Evolutionary conservation across 2,329 filamentous ascomycete genomes (phyloP).

Genomic region (Sordariomycetes sp.): DNA sequence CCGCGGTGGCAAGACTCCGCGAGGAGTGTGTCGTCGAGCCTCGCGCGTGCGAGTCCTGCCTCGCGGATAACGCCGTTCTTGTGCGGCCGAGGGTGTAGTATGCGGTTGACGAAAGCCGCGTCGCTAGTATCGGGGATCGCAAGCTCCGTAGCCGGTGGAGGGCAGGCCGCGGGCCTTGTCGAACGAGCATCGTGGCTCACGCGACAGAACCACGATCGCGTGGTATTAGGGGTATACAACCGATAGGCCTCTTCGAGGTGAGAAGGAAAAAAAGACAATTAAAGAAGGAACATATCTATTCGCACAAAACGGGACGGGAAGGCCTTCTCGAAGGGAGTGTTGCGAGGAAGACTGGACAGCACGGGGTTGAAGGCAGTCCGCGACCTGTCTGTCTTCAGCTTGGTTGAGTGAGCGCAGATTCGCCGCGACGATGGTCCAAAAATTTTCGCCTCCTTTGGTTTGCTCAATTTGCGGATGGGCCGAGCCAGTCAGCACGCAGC

Average conservation of each 20-base stretch:
- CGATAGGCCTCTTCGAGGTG: constrained; percentile 6
- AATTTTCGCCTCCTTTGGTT: background rate
- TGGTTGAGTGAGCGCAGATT: background rate
- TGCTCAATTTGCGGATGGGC: background rate
- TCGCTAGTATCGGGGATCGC: background rate
- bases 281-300: constrained; percentile 5
- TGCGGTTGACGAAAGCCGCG: background rate
- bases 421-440: background rate
- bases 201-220: background rate
- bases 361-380: background rate
- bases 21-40: background rate
- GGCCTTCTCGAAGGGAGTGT: background rate
- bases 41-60: background rate
- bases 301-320: background rate
- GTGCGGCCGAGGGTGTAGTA: constrained; percentile 1
- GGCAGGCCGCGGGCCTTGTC: constrained; percentile 14
- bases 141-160: constrained; percentile 7
- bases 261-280: constrained; percentile 12
- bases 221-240: constrained; percentile 4
- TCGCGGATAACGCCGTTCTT: constrained; percentile 1
- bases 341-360: background rate
- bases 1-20: constrained; percentile 27
- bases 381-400: background rate
- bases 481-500: background rate
- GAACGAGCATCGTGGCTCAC: constrained; percentile 21